Evolutionary conservation across 106 monocot genomes (phyloP), one percentile per base, ranked within the genome.

Genomic region (Posidonia australis): DNA sequence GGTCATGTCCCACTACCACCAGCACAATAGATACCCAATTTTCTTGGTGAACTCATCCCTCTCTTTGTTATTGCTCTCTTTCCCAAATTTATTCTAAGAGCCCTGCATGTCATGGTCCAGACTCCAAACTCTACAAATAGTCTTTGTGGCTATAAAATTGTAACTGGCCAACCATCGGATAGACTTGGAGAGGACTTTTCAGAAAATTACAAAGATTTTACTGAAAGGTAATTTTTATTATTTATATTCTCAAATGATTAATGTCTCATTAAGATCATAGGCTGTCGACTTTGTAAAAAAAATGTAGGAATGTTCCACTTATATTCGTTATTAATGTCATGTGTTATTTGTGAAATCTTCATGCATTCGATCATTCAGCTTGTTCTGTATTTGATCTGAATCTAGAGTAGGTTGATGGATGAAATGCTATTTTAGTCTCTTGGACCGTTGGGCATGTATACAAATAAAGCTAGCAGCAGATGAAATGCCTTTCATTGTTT

Each of bases 101-200:
- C 22, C 21, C 5, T 20, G 12, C 67, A 36, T 76, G 51, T 51
- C 41, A 57, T 88, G 70, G 13, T 58, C 29, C 74, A 99, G 98
- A 85, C 91, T 44, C 98, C 98, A 61, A 99, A 99, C 62, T 82
- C 91, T 22, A 99, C 98, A 28, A 99, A 99, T 68, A 99, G 91
- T 76, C 79, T 99, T 22, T 99, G 98, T 67, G 98, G 98, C 14
- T 99, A 99, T 79, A 99, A 99, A 70, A 91, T 99, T 72, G 91
- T 99, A 29, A 99, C 98, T 65, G 98, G 98, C 11, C 98, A 99
- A 66, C 98, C 98, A 28, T 99, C 98, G 44, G 98, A 99, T 72
- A 81, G 98, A 61, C 88, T 99, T 43, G 98, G 98, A 58, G 98
- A 99, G 77, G 98, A 99, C 72, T 99, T 99, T 64, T 91, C 91